A percentile compares a stretch with the other conserved stretches of the same genome.
phyloP scores from a whole-genome alignment of 345 rosid species.

The Arabis alpina region DNA sequence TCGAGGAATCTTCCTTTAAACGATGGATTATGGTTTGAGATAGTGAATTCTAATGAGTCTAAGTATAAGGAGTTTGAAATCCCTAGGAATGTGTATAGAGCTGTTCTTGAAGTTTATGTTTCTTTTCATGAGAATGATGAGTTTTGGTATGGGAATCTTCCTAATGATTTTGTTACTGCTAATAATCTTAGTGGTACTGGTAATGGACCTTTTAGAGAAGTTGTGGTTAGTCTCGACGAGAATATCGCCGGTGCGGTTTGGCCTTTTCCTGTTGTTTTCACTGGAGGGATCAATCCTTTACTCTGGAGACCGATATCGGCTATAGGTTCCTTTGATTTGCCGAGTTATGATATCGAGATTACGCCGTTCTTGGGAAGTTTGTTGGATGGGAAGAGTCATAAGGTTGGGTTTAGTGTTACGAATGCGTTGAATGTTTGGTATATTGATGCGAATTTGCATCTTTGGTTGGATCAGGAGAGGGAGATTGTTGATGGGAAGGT shows the following conservation, averaged over 20 bases:
- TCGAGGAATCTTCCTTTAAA: slow-evolving; percentile 65
- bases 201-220: slow-evolving; percentile 95
- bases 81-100: slow-evolving; percentile 82
- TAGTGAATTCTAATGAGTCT: slow-evolving; percentile 53
- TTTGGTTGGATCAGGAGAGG: slow-evolving; percentile 67
- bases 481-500: slow-evolving; percentile 61
- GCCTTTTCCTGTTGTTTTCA: slow-evolving; percentile 90
- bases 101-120: slow-evolving; percentile 86
- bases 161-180: slow-evolving; percentile 66
- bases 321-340: slow-evolving; percentile 85
- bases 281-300: slow-evolving; percentile 85
- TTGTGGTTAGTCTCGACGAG: slow-evolving; percentile 70
- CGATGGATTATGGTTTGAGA: slow-evolving; percentile 90
- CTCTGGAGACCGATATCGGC: slow-evolving; percentile 85
- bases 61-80: slow-evolving; percentile 57
- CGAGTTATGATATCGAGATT: slow-evolving; percentile 80
- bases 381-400: slow-evolving; percentile 69
- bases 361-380: slow-evolving; percentile 70
- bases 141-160: slow-evolving; percentile 78
- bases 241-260: slow-evolving; percentile 72
- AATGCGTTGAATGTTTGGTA: slow-evolving; percentile 87
- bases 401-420: slow-evolving; percentile 66
- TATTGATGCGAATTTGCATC: slow-evolving; percentile 86
- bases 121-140: slow-evolving; percentile 95
- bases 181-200: slow-evolving; percentile 64